phyloP scores from a whole-genome alignment of 73 alveolate genomes.

The Paramecium biaurelia region DNA sequence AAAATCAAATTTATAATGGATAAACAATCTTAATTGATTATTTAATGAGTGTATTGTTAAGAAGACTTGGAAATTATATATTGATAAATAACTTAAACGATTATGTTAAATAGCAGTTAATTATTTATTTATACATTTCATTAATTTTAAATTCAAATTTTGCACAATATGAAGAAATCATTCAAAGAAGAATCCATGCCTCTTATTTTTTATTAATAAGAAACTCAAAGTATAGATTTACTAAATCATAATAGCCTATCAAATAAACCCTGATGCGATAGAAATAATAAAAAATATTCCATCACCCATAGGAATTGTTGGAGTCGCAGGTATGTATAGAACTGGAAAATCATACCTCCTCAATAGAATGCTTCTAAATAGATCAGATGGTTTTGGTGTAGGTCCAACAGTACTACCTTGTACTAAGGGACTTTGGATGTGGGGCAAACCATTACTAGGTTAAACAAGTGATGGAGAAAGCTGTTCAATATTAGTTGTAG shows the following conservation, averaged over 20 bases:
- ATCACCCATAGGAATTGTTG: slow-evolving; percentile 90
- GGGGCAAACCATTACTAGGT: slow-evolving; percentile 90
- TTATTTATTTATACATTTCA: background rate
- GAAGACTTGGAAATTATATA: background rate
- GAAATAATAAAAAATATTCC: slow-evolving; percentile 77
- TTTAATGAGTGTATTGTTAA: background rate
- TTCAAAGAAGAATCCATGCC: slow-evolving; percentile 48
- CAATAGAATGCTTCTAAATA: slow-evolving; percentile 90
- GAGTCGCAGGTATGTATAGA: slow-evolving; percentile 98
- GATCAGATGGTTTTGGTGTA: slow-evolving; percentile 94
- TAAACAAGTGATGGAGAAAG: slow-evolving; percentile 87
- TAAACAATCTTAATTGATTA: background rate
- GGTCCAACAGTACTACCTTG: slow-evolving; percentile 94
- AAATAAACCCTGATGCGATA: slow-evolving; percentile 79
- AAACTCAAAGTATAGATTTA: background rate
- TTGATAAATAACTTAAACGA: background rate
- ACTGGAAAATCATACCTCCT: slow-evolving; percentile 98
- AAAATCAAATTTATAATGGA: background rate
- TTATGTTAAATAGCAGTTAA: background rate
- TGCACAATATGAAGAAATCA: background rate
- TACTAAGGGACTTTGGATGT: slow-evolving; percentile 95
- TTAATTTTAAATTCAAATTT: slow-evolving; percentile 41
- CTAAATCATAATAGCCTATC: slow-evolving; percentile 19
- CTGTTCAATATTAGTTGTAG: slow-evolving; percentile 78
- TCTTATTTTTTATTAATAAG: background rate